phyloP scores from a whole-genome alignment of 192 early-diverging fungal genomes.

The Rhizophagus clarus region DNA sequence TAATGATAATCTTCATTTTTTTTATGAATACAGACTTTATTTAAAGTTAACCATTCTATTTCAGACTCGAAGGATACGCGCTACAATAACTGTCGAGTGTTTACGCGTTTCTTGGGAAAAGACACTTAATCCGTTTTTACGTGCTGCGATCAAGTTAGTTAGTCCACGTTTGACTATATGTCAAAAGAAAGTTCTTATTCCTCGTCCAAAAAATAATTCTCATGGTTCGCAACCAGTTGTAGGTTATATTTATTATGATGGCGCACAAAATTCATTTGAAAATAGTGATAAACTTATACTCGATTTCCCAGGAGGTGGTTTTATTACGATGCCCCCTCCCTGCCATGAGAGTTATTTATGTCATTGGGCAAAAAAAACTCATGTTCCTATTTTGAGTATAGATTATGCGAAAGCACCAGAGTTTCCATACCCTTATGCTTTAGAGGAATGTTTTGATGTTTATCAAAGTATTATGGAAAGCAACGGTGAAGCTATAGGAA shows the following conservation, averaged over 20 bases:
- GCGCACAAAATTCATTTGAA: constrained; percentile 39
- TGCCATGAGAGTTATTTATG: constrained; percentile 87
- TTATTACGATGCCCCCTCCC: constrained; percentile 85
- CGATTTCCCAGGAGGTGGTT: constrained; percentile 85
- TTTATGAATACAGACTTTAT: background rate
- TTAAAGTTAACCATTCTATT: background rate
- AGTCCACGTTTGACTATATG: constrained; percentile 45
- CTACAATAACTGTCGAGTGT: constrained; percentile 79
- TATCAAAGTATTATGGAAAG: constrained; percentile 75
- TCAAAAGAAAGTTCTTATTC: constrained; percentile 37
- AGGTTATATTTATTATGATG: constrained; percentile 62
- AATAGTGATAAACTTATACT: constrained; percentile 52
- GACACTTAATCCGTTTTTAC: constrained; percentile 69
- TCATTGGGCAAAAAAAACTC: constrained; percentile 74
- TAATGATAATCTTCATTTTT: background rate
- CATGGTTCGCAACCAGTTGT: constrained; percentile 38
- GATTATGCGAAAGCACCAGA: constrained; percentile 97
- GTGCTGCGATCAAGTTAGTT: constrained; percentile 46
- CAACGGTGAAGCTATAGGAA: constrained; percentile 77
- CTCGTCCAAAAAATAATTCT: constrained; percentile 29
- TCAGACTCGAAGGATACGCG: constrained; percentile 71
- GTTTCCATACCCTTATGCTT: constrained; percentile 87
- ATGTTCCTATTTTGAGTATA: constrained; percentile 75
- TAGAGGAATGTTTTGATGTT: constrained; percentile 91
- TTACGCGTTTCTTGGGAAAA: constrained; percentile 94